Evolutionary conservation across 2,329 filamentous ascomycete genomes (phyloP), one percentile per base, ranked within the genome.

Genomic region (Fusarium illudens): DNA sequence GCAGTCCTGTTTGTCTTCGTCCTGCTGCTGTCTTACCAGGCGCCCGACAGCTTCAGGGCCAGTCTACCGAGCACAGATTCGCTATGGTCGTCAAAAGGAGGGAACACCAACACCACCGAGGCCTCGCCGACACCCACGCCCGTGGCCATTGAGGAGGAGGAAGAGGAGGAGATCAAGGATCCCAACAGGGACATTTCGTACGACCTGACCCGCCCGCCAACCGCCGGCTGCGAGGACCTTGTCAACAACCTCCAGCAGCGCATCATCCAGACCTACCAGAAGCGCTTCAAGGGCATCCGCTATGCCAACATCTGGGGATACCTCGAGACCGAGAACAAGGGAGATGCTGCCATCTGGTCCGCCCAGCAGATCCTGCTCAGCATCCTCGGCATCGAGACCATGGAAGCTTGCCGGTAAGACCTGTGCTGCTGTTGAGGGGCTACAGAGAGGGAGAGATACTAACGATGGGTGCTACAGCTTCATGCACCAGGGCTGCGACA

Each of bases 311-410:
- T 74, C 56, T 74, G 71, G 71, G 71, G 71, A 22, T 73, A 73
- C 50, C 71, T 73, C n/a, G 70, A 73, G 60, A 73, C 71, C 3
- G 71, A 72, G 64, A 73, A 73, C 70, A 73, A 73, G 71, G 71
- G 71, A 39, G 71, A 73, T 37, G 71, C 71, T 34, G 71, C 71
- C 42, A 73, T 73, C 34, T 73, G 71, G 71, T 71, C 71, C n/a
- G 71, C 71, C 22, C 71, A 73, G 48, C 71, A 73, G 58, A 73
- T 73, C 20, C 56, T 73, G 19, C 51, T 73, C 30, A 70, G 64
- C 44, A 73, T 71, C 11, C 71, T 73, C 32, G 71, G 71, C 49
- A 73, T 73, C 17, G 70, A 73, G 50, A 73, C 71, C 33, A 73
- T 73, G 71, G 70, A 72, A 62, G 68, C 71, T 15, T 73, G 71